These are phyloP conservation scores for Neoascochyta sp. DNA, from an alignment of 2,329 filamentous ascomycete species.

Conservation along the genomic window DNA sequence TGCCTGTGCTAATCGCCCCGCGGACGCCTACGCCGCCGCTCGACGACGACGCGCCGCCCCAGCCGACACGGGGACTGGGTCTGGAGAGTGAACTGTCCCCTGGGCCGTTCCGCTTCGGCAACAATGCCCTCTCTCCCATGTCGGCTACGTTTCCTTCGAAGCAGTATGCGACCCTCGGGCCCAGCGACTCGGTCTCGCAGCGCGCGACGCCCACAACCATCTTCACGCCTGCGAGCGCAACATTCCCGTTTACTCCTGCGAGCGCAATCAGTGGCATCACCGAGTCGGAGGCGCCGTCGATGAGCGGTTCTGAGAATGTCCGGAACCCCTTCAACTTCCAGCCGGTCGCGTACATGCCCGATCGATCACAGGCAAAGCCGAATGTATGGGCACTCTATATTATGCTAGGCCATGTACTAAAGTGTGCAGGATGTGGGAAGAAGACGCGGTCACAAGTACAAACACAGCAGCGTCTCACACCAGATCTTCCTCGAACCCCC, in stretches of 20 bases:
- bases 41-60: conserved; percentile 44
- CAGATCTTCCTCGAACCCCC: conserved; percentile 96
- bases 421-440: conserved; percentile 73
- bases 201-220: conserved; percentile 28
- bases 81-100: conserved; percentile 29
- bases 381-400: conserved; percentile 33
- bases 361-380: conserved; percentile 68
- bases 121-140: conserved; percentile 39
- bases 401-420: conserved; percentile 14
- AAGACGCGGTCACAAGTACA: conserved; percentile 93
- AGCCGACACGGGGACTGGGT: conserved; percentile 31
- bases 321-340: conserved; percentile 91
- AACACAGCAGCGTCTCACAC: conserved; percentile 92
- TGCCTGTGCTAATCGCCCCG: conserved; percentile 58
- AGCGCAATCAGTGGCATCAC: conserved; percentile 27
- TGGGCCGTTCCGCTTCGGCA: conserved; percentile 24
- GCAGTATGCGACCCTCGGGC: conserved; percentile 33
- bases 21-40: conserved; percentile 63
- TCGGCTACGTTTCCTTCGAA: conserved; percentile 39
- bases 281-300: conserved; percentile 27
- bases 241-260: conserved; percentile 33
- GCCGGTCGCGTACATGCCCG: conserved; percentile 53
- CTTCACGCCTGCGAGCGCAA: conserved; percentile 33
- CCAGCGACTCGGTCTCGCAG: conserved; percentile 36
- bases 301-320: conserved; percentile 34